Evolutionary conservation across 75 land plant species (phyloP).

Genomic region (Pinus tabuliformis): DNA sequence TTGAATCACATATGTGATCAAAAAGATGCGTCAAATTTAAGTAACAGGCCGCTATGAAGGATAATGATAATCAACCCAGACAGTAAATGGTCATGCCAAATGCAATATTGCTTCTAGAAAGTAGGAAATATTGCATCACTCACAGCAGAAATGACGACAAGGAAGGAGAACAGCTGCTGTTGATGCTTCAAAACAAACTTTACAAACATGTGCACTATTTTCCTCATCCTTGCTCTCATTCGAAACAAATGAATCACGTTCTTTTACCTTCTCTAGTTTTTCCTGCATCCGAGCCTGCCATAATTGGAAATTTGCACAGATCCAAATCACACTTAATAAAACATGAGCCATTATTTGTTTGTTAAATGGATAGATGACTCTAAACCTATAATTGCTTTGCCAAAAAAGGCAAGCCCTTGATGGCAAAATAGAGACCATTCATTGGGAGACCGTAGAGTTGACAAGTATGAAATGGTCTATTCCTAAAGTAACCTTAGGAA

Average conservation of each 20-base stretch:
- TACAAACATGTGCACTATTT: conserved; percentile 66
- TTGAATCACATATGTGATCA: background rate
- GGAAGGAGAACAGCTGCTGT: conserved; percentile 88
- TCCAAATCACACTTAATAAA: conserved; percentile 7
- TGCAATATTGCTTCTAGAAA: background rate
- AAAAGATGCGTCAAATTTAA: background rate
- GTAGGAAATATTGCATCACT: conserved; percentile 15
- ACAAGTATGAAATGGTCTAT: background rate
- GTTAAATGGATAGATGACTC: background rate
- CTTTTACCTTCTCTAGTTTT: conserved; percentile 49
- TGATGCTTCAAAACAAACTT: conserved; percentile 84
- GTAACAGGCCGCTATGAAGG: background rate
- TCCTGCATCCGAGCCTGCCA: conserved; percentile 59
- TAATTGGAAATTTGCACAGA: conserved; percentile 1
- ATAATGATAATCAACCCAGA: background rate
- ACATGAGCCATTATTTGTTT: background rate
- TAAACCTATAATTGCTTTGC: background rate
- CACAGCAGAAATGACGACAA: conserved; percentile 90
- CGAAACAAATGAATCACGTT: conserved; percentile 26
- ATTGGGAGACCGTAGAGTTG: background rate
- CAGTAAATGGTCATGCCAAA: background rate
- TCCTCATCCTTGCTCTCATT: conserved; percentile 30
- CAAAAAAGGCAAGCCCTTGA: background rate
- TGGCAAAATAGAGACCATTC: background rate
- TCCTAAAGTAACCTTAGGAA: background rate